Percentiles rank a stretch among this genome's conserved stretches.
These are phyloP conservation scores for Chromera velia DNA, from an alignment of 73 alveolate genomes.

Conservation along the genomic window DNA sequence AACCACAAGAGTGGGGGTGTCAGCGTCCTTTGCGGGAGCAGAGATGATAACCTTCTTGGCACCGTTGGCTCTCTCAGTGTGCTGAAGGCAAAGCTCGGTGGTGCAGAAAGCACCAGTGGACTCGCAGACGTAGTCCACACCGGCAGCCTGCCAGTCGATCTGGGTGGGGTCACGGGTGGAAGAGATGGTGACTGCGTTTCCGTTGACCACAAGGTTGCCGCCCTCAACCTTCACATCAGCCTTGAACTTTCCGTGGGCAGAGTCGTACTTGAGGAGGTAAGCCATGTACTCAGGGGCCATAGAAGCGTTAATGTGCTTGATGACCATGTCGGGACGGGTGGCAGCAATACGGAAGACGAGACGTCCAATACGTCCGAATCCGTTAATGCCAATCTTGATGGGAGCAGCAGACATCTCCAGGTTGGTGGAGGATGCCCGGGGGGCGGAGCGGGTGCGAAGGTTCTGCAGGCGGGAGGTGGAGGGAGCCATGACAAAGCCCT, in stretches of 20 bases:
- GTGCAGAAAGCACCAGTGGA: constrained; percentile 84
- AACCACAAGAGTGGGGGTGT: constrained; percentile 77
- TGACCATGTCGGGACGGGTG: constrained; percentile 49
- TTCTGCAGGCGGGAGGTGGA: no score
- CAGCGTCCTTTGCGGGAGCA: constrained; percentile 88
- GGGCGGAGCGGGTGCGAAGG: no score
- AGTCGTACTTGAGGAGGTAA: constrained; percentile 64
- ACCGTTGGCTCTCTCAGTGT: not conserved
- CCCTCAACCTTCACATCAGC: constrained; percentile 70
- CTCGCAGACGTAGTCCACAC: constrained; percentile 78
- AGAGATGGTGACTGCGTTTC: constrained; percentile 62
- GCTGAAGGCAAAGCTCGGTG: constrained; percentile 8
- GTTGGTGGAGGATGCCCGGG: no score
- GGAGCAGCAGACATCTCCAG: no score
- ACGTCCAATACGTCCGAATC: constrained; percentile 95
- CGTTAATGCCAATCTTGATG: constrained; percentile 81
- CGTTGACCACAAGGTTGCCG: constrained; percentile 74
- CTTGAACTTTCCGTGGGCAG: constrained; percentile 60
- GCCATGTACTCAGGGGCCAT: constrained; percentile 66
- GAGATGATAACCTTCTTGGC: constrained; percentile 81
- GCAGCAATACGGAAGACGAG: constrained; percentile 80
- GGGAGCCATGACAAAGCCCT: no score
- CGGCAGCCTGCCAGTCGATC: constrained; percentile 78
- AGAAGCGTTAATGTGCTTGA: constrained; percentile 61
- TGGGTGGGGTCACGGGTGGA: constrained; percentile 72